phyloP scores from a whole-genome alignment of 2,329 filamentous ascomycete species.

The Metarhizium rileyi region DNA sequence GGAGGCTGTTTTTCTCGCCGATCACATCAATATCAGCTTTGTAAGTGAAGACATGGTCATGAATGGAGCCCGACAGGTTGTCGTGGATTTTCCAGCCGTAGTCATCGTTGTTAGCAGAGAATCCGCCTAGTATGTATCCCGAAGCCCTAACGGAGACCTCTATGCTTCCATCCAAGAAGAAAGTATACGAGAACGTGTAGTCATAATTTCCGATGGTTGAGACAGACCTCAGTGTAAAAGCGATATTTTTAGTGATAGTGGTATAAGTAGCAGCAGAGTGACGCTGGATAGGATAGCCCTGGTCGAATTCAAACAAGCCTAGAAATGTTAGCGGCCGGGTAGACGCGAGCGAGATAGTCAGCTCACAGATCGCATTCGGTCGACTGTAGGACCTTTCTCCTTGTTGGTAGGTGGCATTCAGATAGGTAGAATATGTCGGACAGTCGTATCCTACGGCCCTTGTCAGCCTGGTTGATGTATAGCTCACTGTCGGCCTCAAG shows the following conservation, averaged over 20 bases:
- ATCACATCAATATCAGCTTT: conserved; percentile 44
- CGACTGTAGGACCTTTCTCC: conserved; percentile 34
- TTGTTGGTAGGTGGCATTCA: conserved; percentile 36
- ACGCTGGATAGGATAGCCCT: conserved; percentile 38
- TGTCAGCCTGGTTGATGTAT: conserved; percentile 27
- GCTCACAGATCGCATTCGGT: conserved; percentile 37
- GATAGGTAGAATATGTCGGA: conserved; percentile 38
- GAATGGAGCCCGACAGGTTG: conserved; percentile 37
- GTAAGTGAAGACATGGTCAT: conserved; percentile 46
- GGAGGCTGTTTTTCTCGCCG: conserved; percentile 35
- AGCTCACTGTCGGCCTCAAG: conserved; percentile 36
- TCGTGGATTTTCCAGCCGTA: conserved; percentile 43
- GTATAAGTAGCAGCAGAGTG: conserved; percentile 34
- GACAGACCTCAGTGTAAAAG: conserved; percentile 36
- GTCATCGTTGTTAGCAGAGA: conserved; percentile 33
- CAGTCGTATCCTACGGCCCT: conserved; percentile 32
- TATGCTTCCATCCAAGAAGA: conserved; percentile 41
- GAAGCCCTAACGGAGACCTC: conserved; percentile 40
- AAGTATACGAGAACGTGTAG: conserved; percentile 39
- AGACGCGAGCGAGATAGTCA: neutral
- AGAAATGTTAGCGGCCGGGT: neutral
- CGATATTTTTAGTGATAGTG: conserved; percentile 35
- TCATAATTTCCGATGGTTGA: conserved; percentile 47
- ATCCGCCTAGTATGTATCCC: conserved; percentile 44
- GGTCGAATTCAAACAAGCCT: conserved; percentile 39